Evolutionary conservation across 2,329 filamentous ascomycete species (phyloP).

Genomic region (Salinomyces thailandicus): DNA sequence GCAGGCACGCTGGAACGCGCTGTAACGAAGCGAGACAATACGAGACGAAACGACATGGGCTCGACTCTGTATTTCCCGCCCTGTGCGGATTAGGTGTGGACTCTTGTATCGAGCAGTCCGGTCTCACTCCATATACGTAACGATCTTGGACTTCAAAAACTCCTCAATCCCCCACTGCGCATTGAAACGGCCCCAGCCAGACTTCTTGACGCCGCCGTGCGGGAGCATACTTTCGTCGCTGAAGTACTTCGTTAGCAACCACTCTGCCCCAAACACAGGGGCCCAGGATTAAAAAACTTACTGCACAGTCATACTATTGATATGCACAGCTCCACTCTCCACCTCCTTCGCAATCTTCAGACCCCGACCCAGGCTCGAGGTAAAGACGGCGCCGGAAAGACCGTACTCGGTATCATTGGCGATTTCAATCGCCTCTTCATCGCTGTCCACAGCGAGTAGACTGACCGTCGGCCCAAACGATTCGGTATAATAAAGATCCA

Average conservation of each 20-base stretch:
- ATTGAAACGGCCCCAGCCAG: conserved; percentile 41
- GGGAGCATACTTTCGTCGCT: conserved; percentile 37
- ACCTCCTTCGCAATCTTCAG: conserved; percentile 35
- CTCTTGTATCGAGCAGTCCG: too few relatives aligned
- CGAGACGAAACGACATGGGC: too few relatives aligned
- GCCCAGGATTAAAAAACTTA: conserved; percentile 9
- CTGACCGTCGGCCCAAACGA: conserved; percentile 68
- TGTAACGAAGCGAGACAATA: too few relatives aligned
- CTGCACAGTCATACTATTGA: conserved; percentile 43
- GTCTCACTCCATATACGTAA: conserved; percentile 22
- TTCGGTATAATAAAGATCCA: conserved; percentile 67
- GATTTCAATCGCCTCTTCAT: conserved; percentile 61
- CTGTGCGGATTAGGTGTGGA: too few relatives aligned
- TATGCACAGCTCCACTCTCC: conserved; percentile 51
- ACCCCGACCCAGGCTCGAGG: conserved; percentile 47
- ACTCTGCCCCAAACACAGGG: too few relatives aligned
- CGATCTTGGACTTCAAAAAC: conserved; percentile 31
- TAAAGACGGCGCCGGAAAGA: conserved; percentile 61
- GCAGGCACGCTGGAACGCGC: too few relatives aligned
- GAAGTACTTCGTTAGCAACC: neutral
- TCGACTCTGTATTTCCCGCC: too few relatives aligned
- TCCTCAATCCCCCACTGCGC: conserved; percentile 37
- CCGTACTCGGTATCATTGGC: conserved; percentile 80
- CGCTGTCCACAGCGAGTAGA: conserved; percentile 52
- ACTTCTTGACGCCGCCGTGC: conserved; percentile 41